These are phyloP conservation scores for Suaeda aralocaspica DNA, from an alignment of 148 eudicot genomes.

Conservation along the genomic window DNA sequence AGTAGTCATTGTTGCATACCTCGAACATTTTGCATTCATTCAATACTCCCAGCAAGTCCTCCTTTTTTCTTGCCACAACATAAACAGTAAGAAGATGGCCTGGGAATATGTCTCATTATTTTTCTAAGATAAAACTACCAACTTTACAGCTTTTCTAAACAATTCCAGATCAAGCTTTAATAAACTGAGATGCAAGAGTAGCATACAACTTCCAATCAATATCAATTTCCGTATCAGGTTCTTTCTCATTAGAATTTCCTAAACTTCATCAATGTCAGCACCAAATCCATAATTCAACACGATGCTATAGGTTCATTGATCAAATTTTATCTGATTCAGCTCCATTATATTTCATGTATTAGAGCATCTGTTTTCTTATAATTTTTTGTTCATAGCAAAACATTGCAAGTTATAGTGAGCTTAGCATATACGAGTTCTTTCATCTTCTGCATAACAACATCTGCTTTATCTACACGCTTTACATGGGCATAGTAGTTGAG, in stretches of 20 bases:
- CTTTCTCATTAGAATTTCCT: constrained; percentile 30
- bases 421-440: constrained; percentile 22
- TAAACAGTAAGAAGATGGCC: constrained; percentile 34
- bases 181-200: constrained; percentile 35
- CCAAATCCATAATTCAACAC: constrained; percentile 28
- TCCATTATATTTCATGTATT: constrained; percentile 38
- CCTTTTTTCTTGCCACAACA: constrained; percentile 34
- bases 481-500: constrained; percentile 35
- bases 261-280: constrained; percentile 27
- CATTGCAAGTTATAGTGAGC: constrained; percentile 21
- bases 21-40: constrained; percentile 28
- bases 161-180: constrained; percentile 26
- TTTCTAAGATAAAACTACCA: constrained; percentile 15
- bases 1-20: constrained; percentile 32
- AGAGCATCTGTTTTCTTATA: constrained; percentile 29
- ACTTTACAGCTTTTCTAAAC: constrained; percentile 34
- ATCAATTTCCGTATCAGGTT: constrained; percentile 22
- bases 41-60: constrained; percentile 46
- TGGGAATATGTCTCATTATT: constrained; percentile 23
- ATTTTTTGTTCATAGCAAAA: constrained; percentile 23
- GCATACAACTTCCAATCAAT: constrained; percentile 33
- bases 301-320: constrained; percentile 22
- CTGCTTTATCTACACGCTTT: constrained; percentile 44
- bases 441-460: constrained; percentile 36
- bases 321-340: constrained; percentile 20